Evolutionary conservation across 2,329 filamentous ascomycete genomes (phyloP), one percentile per base, ranked within the genome.

Genomic region (Bretziella fagacearum): DNA sequence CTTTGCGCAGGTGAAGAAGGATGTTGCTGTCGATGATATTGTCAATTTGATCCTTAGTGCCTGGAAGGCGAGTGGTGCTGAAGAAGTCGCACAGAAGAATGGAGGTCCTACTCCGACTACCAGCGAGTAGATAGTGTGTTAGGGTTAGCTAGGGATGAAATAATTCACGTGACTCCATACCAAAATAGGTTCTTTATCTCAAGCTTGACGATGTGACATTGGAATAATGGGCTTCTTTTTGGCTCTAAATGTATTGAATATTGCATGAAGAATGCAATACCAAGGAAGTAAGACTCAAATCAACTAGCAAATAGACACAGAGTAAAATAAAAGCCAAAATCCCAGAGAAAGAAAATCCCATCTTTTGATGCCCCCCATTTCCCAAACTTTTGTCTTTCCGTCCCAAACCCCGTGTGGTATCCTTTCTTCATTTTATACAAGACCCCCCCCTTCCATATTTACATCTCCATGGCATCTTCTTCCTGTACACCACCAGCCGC

Each of bases 1-100:
- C 3, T 95, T 96, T 60, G 89, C 87, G 0, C 85, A 93, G 66
- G 87, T 98, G n/a, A 98, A 96, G 75, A 81, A 86, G 63, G 78
- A 79, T 2, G 80, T 86, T 51, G 85, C 78, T 1, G 77, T 96
- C 6, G 74, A 86, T 52, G 80, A 91, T 60, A 94, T 96, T 58
- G 76, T 93, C 13, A 82, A 84, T 54, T 62, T 96, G 63, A 84
- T 98, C 44, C 56, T 91, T 56, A 93, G 85, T 59, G 87, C 87
- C 4, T 96, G 91, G 91, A 89, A 79, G 68, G 79, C 79, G 8
- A 91, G 84, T 56, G 89, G 89, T 25, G 91, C 87, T 2, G 75
- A 78, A 64, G 69, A 70, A 53, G 68, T 69, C 46, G 66, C 66
- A 52, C 70, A 63, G 59, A 63, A 62, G 27, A 62, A 63, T 36